Conservation (phyloP, 345 rosid genomes). For the Clausena lansium region DNA sequence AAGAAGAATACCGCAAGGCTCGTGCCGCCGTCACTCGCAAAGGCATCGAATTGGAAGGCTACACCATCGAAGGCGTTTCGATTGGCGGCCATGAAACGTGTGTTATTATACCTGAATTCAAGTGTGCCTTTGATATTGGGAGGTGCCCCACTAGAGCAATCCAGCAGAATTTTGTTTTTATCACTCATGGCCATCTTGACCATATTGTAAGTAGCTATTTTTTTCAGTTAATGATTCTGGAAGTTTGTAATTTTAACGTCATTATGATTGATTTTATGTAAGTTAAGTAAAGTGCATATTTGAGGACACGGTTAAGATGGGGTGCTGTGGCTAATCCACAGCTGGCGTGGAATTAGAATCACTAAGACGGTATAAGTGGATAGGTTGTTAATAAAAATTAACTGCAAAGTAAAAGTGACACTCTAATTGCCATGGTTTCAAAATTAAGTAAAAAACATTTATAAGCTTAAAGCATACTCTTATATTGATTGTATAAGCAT, state of each 20-base stretch:
- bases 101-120: conserved; percentile 79
- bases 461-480: background rate
- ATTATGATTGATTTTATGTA: background rate
- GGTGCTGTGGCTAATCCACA: too few relatives aligned
- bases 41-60: conserved; percentile 74
- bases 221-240: background rate
- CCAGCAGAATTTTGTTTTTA: conserved; percentile 89
- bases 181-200: conserved; percentile 94
- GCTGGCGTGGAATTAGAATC: too few relatives aligned
- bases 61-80: conserved; percentile 75
- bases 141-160: conserved; percentile 84
- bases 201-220: conserved; percentile 56
- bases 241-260: background rate
- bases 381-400: background rate
- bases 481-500: background rate
- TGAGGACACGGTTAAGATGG: background rate
- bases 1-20: conserved; percentile 86
- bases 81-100: conserved; percentile 92
- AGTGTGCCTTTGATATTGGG: conserved; percentile 93
- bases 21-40: conserved; percentile 75
- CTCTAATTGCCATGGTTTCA: background rate
- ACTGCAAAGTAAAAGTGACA: background rate
- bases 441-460: too few relatives aligned
- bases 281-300: background rate
- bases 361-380: background rate